Evolutionary conservation across 2,329 filamentous ascomycete species (phyloP), one percentile per base, ranked within the genome.

Genomic region (Aaosphaeria pasadenensis): DNA sequence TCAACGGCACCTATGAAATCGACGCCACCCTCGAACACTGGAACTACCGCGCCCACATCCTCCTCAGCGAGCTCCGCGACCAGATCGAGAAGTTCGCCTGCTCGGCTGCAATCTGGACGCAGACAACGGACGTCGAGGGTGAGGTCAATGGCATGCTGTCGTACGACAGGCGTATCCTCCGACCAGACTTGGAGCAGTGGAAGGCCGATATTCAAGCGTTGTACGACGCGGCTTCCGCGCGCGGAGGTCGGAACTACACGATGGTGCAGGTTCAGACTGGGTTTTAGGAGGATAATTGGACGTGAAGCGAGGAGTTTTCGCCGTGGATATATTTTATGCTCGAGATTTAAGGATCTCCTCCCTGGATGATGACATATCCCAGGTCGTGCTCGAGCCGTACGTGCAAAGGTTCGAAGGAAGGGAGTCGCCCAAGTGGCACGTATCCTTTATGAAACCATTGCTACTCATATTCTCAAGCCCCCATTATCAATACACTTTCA

Each of bases 71-170:
- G 49, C 63, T 82, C 3, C 58, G 63, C 9, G 74, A 76, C 2
- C 79, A 81, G 50, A 65, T 75, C 9, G 74, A 81, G 49, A 69
- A 68, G 7, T 88, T 76, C 47, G 75, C 81, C 0, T 89, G 86
- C 68, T 86, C 80, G 32, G 86, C 81, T 0, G 86, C 79, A 7
- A 79, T 89, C 0, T 89, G 84, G 78, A 89, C 86, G 1, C 86
- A 89, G 71, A 89, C 85, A 0, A 87, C 83, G 0, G 86, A 89
- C 56, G 86, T 89, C 0, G 86, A 89, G 62, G 86, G 85, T 4
- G 86, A 89, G 63, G 83, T 89, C 6, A 89, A 89, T 55, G 86
- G 86, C 0, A 71, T 89, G 48, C 64, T 87, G 55, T 87, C 85
- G 0, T 87, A 87, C 56, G 85, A 89, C 63, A 79, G 86, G 1